phyloP scores from a whole-genome alignment of 257 asterid species.

The Mitragyna speciosa region DNA sequence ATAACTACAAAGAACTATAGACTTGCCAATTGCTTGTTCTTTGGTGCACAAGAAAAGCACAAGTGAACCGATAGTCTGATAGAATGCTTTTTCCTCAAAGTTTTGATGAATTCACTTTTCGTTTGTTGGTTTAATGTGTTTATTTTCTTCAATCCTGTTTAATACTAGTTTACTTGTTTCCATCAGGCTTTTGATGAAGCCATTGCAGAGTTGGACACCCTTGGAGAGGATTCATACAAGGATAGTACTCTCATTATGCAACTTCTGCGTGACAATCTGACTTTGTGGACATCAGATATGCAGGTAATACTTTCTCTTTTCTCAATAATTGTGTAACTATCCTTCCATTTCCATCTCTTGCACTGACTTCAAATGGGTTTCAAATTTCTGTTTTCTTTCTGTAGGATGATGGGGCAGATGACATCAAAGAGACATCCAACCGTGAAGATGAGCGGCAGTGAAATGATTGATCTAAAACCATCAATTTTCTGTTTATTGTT shows the following conservation, averaged over 20 bases:
- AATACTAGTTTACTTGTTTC: background rate
- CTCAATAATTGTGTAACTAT: background rate
- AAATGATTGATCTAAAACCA: background rate
- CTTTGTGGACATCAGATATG: slow-evolving; percentile 37
- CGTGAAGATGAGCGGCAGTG: slow-evolving; percentile 29
- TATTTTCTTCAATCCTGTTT: background rate
- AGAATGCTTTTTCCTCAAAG: background rate
- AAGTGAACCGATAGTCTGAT: background rate
- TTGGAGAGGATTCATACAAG: slow-evolving; percentile 39
- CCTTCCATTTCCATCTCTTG: background rate
- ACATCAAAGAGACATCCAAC: slow-evolving; percentile 34
- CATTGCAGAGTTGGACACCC: slow-evolving; percentile 36
- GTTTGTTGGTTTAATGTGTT: background rate
- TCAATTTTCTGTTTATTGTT: background rate
- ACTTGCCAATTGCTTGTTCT: background rate
- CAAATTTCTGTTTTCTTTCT: background rate
- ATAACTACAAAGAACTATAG: background rate
- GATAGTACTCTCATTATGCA: slow-evolving; percentile 40
- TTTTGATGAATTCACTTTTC: background rate
- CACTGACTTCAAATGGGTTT: no score
- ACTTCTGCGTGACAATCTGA: slow-evolving; percentile 36
- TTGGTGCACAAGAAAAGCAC: background rate
- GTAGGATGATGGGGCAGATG: slow-evolving; percentile 35
- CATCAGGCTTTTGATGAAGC: slow-evolving; percentile 35
- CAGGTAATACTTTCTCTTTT: slow-evolving; percentile 19